These are phyloP conservation scores for Benincasa hispida DNA, from an alignment of 306 rosid species.

Conservation along the genomic window DNA sequence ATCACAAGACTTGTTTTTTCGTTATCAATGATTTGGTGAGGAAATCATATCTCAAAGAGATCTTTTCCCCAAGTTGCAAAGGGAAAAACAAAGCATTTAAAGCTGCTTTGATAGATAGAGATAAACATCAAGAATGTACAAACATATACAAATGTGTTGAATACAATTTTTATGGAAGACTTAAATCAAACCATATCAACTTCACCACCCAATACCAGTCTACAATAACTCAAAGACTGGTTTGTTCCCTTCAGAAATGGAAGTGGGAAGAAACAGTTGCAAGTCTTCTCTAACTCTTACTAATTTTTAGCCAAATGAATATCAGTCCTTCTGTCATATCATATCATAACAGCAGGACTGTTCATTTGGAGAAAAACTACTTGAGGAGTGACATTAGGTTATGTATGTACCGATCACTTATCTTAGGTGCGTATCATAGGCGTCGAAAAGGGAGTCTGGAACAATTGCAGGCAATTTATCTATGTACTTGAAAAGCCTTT, in stretches of 20 bases:
- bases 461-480: conserved; percentile 74
- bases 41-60: not conserved
- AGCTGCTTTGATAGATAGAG: conserved; percentile 18
- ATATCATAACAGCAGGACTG: conserved; percentile 14
- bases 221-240: conserved; percentile 36
- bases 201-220: conserved; percentile 42
- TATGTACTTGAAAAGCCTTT: conserved; percentile 77
- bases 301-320: conserved; percentile 21
- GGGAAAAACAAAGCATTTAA: conserved; percentile 10
- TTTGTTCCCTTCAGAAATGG: conserved; percentile 27
- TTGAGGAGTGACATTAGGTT: not conserved
- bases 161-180: conserved; percentile 36
- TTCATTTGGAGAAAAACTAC: conserved; percentile 13
- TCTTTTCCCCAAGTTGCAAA: not conserved
- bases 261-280: conserved; percentile 44
- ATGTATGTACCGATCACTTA: conserved; percentile 25
- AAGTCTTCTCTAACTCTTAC: conserved; percentile 27
- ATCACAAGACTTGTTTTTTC: not conserved
- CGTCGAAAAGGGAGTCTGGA: conserved; percentile 68
- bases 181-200: conserved; percentile 28
- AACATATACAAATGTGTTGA: conserved; percentile 57
- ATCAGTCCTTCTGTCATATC: conserved; percentile 4
- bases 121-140: conserved; percentile 53
- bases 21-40: not conserved
- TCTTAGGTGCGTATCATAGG: conserved; percentile 74